These are phyloP conservation scores for Epichloe aotearoae DNA, from an alignment of 2,329 filamentous ascomycete species.

Conservation along the genomic window DNA sequence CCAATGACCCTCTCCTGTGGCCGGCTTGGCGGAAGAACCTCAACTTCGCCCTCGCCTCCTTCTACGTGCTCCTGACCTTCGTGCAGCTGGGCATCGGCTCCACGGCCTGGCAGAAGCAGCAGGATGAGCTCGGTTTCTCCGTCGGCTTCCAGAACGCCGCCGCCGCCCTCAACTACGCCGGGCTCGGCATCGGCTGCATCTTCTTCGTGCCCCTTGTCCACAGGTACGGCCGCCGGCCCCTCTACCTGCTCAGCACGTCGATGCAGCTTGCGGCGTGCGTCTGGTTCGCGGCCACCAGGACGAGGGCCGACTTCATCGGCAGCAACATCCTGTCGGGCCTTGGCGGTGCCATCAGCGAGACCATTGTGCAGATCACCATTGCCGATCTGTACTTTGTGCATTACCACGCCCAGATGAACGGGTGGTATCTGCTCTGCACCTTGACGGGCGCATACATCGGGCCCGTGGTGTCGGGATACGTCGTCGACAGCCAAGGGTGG, in stretches of 20 bases:
- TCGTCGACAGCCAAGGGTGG: no score
- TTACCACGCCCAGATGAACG: constrained; percentile 16
- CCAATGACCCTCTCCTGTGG: constrained; percentile 7
- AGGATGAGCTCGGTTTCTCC: constrained; percentile 14
- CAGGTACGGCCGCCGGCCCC: no score
- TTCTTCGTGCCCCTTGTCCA: no score
- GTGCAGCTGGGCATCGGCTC: constrained; percentile 37
- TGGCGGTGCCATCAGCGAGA: constrained; percentile 25
- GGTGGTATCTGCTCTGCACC: constrained; percentile 16
- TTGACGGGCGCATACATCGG: constrained; percentile 10
- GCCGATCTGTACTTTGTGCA: constrained; percentile 21
- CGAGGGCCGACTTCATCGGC: constrained; percentile 8
- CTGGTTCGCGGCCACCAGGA: no score
- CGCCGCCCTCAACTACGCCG: not conserved
- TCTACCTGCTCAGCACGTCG: no score
- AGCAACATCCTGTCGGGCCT: constrained; percentile 16
- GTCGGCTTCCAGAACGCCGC: constrained; percentile 14
- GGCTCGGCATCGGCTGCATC: no score
- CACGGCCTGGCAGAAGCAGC: constrained; percentile 2
- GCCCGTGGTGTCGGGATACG: no score
- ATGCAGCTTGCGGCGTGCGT: no score
- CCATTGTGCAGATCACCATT: constrained; percentile 24
- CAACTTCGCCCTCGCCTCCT: constrained; percentile 38
- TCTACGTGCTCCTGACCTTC: constrained; percentile 54
- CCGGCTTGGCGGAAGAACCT: constrained; percentile 6